Percentiles rank a stretch among this genome's conserved stretches.
Evolutionary conservation across 225 moss, liverwort and hornwort genomes (phyloP).

Genomic region (Pleurozium schreberi): DNA sequence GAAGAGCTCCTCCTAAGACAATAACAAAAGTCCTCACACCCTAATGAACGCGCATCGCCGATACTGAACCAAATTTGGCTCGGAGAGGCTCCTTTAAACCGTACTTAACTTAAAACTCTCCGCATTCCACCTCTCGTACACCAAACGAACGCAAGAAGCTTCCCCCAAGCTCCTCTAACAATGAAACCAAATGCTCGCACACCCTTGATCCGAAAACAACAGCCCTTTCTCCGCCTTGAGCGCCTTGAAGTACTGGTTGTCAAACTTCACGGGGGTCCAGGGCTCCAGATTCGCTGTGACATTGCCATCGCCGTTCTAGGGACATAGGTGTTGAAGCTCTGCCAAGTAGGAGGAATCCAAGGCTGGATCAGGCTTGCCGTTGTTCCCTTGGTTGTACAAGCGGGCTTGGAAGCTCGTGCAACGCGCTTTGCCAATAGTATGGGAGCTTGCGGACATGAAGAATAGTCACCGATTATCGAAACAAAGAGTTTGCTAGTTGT

Average conservation of each 20-base stretch:
- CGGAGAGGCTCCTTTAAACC: background rate
- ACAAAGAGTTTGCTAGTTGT: no score
- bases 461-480: background rate
- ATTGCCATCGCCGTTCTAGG: conserved; percentile 32
- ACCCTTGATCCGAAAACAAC: conserved; percentile 38
- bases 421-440: conserved; percentile 69
- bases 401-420: conserved; percentile 50
- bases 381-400: conserved; percentile 30
- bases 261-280: conserved; percentile 41
- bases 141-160: background rate
- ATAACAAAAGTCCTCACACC: background rate
- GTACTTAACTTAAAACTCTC: background rate
- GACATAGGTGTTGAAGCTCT: conserved; percentile 43
- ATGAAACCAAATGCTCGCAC: background rate
- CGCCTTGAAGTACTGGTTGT: conserved; percentile 58
- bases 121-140: background rate
- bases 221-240: conserved; percentile 33
- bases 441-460: conserved; percentile 12
- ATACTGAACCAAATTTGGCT: background rate
- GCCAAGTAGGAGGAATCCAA: conserved; percentile 25
- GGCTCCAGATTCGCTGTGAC: conserved; percentile 35
- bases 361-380: conserved; percentile 3
- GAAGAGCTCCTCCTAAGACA: background rate
- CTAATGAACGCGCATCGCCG: background rate
- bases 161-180: background rate